phyloP scores from a whole-genome alignment of 2,329 filamentous ascomycete genomes.

The Arthroderma sp. region DNA sequence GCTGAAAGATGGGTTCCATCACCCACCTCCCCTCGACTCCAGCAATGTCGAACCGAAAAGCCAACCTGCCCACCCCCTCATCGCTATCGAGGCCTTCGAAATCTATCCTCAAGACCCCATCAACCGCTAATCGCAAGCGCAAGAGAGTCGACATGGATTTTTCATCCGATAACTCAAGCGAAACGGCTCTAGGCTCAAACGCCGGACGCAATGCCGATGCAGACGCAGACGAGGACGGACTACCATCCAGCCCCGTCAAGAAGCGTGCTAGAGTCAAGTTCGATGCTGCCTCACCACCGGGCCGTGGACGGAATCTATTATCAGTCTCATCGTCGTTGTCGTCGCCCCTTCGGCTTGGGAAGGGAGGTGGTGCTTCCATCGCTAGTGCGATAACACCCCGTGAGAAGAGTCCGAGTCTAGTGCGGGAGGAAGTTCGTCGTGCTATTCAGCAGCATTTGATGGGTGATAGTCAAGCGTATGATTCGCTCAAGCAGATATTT shows the following conservation, averaged over 20 bases:
- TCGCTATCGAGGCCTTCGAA: slow-evolving; percentile 23
- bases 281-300: slow-evolving; percentile 22
- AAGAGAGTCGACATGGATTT: slow-evolving; percentile 25
- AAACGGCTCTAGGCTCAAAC: slow-evolving; percentile 13
- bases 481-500: slow-evolving; percentile 43
- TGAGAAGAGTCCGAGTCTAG: slow-evolving; percentile 43
- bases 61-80: slow-evolving; percentile 4
- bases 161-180: slow-evolving; percentile 15
- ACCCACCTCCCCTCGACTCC: slow-evolving; percentile 1
- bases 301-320: slow-evolving; percentile 1
- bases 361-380: neutral
- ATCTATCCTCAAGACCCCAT: slow-evolving; percentile 10
- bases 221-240: slow-evolving; percentile 4
- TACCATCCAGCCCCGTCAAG: slow-evolving; percentile 18
- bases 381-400: neutral
- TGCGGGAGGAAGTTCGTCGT: slow-evolving; percentile 48
- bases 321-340: no score
- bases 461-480: slow-evolving; percentile 44
- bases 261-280: slow-evolving; percentile 34
- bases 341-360: neutral
- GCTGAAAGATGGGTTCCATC: no score
- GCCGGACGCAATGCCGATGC: neutral
- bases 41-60: no score
- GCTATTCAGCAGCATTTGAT: slow-evolving; percentile 41
- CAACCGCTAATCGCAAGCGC: slow-evolving; percentile 21